Percentiles rank a stretch among this genome's conserved stretches.
Conservation (phyloP, 2,329 filamentous ascomycete genomes). For the Metarhizium brunneum region DNA sequence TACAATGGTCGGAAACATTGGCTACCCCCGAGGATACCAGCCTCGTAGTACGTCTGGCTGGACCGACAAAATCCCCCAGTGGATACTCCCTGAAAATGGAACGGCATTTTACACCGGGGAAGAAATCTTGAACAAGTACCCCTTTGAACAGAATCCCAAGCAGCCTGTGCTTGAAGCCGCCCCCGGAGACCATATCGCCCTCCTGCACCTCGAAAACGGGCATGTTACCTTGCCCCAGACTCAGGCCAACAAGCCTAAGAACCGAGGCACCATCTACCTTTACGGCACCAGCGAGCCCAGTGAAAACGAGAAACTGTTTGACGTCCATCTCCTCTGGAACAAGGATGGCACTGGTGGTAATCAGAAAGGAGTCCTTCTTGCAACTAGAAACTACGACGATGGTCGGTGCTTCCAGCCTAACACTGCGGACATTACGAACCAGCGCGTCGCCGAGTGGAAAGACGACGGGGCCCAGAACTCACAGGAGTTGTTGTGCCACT, state of each 20-base stretch:
- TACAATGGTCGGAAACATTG: slow-evolving; percentile 58
- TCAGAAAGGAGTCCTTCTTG: slow-evolving; percentile 64
- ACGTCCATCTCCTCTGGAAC: slow-evolving; percentile 74
- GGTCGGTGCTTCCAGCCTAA: slow-evolving; percentile 82
- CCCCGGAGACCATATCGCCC: slow-evolving; percentile 54
- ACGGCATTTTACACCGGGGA: slow-evolving; percentile 56
- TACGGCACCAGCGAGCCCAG: slow-evolving; percentile 60
- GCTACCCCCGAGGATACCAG: slow-evolving; percentile 66
- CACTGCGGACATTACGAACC: slow-evolving; percentile 41
- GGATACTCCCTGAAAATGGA: slow-evolving; percentile 51
- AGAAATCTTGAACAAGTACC: slow-evolving; percentile 38
- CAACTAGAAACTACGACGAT: slow-evolving; percentile 78
- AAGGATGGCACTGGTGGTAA: slow-evolving; percentile 73
- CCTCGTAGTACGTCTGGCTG: slow-evolving; percentile 46
- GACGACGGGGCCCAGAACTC: slow-evolving; percentile 44
- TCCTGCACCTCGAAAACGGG: slow-evolving; percentile 67
- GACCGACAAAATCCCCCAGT: slow-evolving; percentile 48
- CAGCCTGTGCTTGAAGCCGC: slow-evolving; percentile 54
- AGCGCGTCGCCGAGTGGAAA: slow-evolving; percentile 49
- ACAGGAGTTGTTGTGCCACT: slow-evolving; percentile 67
- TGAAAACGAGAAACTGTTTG: slow-evolving; percentile 36
- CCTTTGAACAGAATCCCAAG: slow-evolving; percentile 28
- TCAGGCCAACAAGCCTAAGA: slow-evolving; percentile 49
- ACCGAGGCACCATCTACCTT: slow-evolving; percentile 64
- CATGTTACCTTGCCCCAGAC: slow-evolving; percentile 56